Base-by-base conservation (phyloP, 2,329 filamentous ascomycete genomes). In the Paracoccidioides brasiliensis region DNA sequence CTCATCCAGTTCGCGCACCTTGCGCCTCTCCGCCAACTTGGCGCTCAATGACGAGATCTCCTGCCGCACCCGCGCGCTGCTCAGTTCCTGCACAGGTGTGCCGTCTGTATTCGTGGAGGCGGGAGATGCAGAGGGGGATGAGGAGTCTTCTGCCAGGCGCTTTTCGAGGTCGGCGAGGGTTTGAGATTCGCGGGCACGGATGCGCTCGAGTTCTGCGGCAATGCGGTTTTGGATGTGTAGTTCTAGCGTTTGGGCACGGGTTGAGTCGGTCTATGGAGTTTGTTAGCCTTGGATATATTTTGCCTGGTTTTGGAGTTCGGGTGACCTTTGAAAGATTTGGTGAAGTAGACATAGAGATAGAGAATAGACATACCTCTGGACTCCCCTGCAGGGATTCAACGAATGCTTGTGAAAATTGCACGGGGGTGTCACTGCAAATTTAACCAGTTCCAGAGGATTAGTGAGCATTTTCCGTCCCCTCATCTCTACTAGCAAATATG, bases 221-320 rank as follows among this genome's bases (percentile, higher is more conserved):
- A 96, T 88, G 72, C 91, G 90, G 68, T 82, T 76, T 76, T 96
- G 90, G 71, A 95, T 84, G 65, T 91, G 85, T 60, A 93, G 82
- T 75, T 97, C 91, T 70, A 89, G 76, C 67, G 84, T 78, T 74
- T 88, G 88, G 65, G 85, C 80, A 69, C 91, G 90, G 61, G 89
- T 90, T 58, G 84, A 83, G 75, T 97, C 90, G 73, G 86, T 91
- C 91, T 97, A 69, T 57, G n/a, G 32, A 30, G 15, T 50, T 35
- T 4, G 28, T 52, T 52, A 52, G 49, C 41, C 6, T 54, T 40
- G 14, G 2, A n/a, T 10, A 22, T 55, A 33, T 58, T 53, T 28
- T 35, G 10, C 28, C 5, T 35, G 1, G 33, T 48, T 32, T n/a
- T 45, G 35, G 28, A 49, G 10, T 46, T 22, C 37, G 8, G 44